Evolutionary conservation across 805 yeast genomes (phyloP).

Genomic region (Cyberlindnera mrakii): DNA sequence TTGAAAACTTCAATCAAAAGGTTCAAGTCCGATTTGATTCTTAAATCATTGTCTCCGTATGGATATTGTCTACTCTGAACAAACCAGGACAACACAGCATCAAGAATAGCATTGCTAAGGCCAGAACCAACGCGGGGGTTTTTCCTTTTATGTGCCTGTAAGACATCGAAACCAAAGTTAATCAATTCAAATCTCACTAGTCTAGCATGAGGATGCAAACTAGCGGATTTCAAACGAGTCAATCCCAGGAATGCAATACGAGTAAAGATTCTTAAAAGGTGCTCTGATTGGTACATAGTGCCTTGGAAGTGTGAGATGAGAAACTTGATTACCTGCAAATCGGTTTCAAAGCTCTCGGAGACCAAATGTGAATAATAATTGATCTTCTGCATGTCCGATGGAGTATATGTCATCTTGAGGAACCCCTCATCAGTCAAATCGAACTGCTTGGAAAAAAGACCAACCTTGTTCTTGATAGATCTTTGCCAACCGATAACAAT

Average conservation of each 20-base stretch:
- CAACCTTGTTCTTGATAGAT: slow-evolving; percentile 51
- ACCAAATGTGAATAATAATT: slow-evolving; percentile 46
- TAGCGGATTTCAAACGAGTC: slow-evolving; percentile 45
- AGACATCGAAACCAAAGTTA: slow-evolving; percentile 58
- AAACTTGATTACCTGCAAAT: slow-evolving; percentile 58
- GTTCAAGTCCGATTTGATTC: slow-evolving; percentile 61
- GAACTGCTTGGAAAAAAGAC: slow-evolving; percentile 52
- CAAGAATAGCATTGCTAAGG: slow-evolving; percentile 44
- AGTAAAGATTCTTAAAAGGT: slow-evolving; percentile 63
- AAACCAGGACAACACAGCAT: slow-evolving; percentile 79
- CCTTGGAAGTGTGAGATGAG: slow-evolving; percentile 78
- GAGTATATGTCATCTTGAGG: slow-evolving; percentile 81
- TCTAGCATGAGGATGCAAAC: slow-evolving; percentile 80
- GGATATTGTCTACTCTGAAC: slow-evolving; percentile 59
- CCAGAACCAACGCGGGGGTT: slow-evolving; percentile 37
- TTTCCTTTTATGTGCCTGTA: slow-evolving; percentile 48
- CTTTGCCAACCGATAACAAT: slow-evolving; percentile 64
- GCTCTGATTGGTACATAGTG: slow-evolving; percentile 63
- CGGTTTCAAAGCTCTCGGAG: slow-evolving; percentile 54
- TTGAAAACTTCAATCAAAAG: slow-evolving; percentile 46
- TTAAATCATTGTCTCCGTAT: slow-evolving; percentile 74
- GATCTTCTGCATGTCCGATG: slow-evolving; percentile 61
- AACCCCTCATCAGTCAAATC: slow-evolving; percentile 59
- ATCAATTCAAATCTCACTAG: slow-evolving; percentile 68
- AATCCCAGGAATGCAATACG: slow-evolving; percentile 53